phyloP scores from a whole-genome alignment of 805 yeast genomes.

The Cyberlindnera misumaiensis region DNA sequence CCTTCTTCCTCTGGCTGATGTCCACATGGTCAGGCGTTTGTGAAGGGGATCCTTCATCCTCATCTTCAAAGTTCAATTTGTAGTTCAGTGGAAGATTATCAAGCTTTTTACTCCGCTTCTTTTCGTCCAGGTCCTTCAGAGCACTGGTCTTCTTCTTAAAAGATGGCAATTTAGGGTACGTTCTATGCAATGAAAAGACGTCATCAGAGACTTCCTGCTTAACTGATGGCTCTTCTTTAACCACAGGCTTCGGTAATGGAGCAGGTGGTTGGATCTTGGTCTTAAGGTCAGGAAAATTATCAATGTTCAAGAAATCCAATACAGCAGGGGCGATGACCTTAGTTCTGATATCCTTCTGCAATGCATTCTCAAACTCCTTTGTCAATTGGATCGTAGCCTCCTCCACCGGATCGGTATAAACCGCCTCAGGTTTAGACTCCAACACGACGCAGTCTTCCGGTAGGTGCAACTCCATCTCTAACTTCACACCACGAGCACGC shows the following conservation, averaged over 20 bases:
- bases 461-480: conserved; percentile 28
- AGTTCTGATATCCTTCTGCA: conserved; percentile 68
- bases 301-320: conserved; percentile 52
- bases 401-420: conserved; percentile 34
- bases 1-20: conserved; percentile 3
- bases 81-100: conserved; percentile 13
- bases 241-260: neutral
- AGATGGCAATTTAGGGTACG: conserved; percentile 12
- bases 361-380: conserved; percentile 55
- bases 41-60: conserved; percentile 3
- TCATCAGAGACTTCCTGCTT: conserved; percentile 14
- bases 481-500: conserved; percentile 37
- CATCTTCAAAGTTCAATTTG: conserved; percentile 15
- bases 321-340: conserved; percentile 65
- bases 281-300: conserved; percentile 44
- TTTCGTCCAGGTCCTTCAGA: conserved; percentile 9
- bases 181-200: conserved; percentile 15
- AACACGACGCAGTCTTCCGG: conserved; percentile 14
- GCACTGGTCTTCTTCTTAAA: conserved; percentile 22
- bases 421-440: conserved; percentile 4
- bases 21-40: neutral
- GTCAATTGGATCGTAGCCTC: conserved; percentile 54
- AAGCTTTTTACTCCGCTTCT: conserved; percentile 13
- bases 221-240: neutral
- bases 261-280: conserved; percentile 24